A percentile compares a stretch with the other conserved stretches of the same genome.
phyloP scores from a whole-genome alignment of 208 protist species.

The Naegleria fowleri region DNA sequence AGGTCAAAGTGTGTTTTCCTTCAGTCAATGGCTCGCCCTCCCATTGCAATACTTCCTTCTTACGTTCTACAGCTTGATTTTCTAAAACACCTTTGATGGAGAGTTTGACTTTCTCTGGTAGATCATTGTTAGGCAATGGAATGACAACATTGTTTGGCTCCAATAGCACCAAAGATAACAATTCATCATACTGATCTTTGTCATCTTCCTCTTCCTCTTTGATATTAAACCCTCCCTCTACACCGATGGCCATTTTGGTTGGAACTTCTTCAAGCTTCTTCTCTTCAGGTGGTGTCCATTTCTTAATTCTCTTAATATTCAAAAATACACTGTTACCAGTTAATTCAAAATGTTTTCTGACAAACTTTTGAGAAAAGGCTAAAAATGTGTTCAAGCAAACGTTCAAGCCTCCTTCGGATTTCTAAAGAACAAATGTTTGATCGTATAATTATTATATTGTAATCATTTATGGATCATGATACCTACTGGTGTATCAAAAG shows the following conservation, averaged over 20 bases:
- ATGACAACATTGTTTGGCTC: not conserved
- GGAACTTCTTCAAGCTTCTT: not conserved
- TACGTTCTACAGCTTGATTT: not conserved
- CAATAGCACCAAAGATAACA: not conserved
- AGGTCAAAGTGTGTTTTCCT: constrained; percentile 15
- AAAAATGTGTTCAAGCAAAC: constrained; percentile 10
- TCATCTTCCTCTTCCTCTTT: not conserved
- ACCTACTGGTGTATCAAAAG: constrained; percentile 20
- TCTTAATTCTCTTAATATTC: constrained; percentile 26
- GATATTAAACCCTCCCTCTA: constrained; percentile 35
- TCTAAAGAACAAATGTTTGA: not conserved
- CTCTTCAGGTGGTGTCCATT: not conserved
- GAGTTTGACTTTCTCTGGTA: not conserved
- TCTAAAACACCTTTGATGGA: constrained; percentile 31
- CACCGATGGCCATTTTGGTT: constrained; percentile 40
- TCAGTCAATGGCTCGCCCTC: constrained; percentile 29
- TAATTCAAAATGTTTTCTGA: not conserved
- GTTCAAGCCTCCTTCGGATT: constrained; percentile 8
- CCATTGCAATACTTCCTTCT: constrained; percentile 37
- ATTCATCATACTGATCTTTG: constrained; percentile 3
- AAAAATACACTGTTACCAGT: not conserved
- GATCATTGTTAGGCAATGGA: constrained; percentile 3
- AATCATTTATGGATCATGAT: not conserved
- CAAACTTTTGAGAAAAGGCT: not conserved
- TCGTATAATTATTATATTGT: not conserved